Evolutionary conservation across 257 asterid genomes (phyloP).

Genomic region (Solanum paucissectum): DNA sequence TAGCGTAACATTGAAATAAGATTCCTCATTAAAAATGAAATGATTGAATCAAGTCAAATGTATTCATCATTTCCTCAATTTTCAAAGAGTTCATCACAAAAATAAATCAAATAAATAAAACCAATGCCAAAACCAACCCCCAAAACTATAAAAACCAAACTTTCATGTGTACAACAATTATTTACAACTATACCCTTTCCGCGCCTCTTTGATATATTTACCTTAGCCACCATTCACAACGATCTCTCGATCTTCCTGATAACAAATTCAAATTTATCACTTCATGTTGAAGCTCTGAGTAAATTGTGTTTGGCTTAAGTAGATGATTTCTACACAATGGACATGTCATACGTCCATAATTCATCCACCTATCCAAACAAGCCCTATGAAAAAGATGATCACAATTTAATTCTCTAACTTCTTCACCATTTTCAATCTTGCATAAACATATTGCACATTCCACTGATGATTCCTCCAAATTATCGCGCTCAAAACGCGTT

Average conservation of each 20-base stretch:
- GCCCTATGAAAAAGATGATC: constrained; percentile 13
- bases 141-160: not conserved
- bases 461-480: not conserved
- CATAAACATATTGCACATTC: not conserved
- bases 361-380: constrained; percentile 14
- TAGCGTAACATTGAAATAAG: not conserved
- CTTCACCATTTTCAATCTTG: constrained; percentile 11
- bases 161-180: not conserved
- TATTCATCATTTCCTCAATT: not conserved
- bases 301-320: not conserved
- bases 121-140: not conserved
- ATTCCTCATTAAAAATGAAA: not conserved
- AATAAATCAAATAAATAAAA: not conserved
- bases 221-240: constrained; percentile 15
- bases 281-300: not conserved
- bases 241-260: not conserved
- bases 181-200: not conserved
- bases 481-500: not conserved
- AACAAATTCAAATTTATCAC: constrained; percentile 1
- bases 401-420: constrained; percentile 12
- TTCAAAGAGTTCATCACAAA: not conserved
- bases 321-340: constrained; percentile 12
- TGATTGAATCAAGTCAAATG: not conserved
- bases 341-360: constrained; percentile 3
- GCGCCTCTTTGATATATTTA: not conserved